phyloP scores from a whole-genome alignment of 2,329 filamentous ascomycete genomes.

The Alternaria sp. region DNA sequence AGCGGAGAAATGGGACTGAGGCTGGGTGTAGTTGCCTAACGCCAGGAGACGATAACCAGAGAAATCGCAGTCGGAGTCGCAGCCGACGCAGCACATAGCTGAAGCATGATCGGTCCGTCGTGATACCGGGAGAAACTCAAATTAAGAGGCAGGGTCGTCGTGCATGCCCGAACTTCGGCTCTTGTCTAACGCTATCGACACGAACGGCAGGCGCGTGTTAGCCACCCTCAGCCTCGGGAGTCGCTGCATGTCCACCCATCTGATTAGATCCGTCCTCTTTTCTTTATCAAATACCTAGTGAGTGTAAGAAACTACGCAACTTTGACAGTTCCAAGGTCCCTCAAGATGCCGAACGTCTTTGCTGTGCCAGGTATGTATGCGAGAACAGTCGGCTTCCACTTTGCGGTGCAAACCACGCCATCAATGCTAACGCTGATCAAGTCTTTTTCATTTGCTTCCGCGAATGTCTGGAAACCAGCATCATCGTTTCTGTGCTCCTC shows the following conservation, averaged over 20 bases:
- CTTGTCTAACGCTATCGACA: slow-evolving; percentile 8
- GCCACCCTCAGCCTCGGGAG: not conserved
- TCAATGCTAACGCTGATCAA: slow-evolving; percentile 20
- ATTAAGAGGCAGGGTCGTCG: slow-evolving; percentile 5
- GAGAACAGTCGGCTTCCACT: not conserved
- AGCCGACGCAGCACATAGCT: not conserved
- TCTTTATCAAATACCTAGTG: slow-evolving; percentile 11
- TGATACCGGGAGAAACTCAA: slow-evolving; percentile 6
- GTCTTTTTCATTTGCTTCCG: slow-evolving; percentile 92
- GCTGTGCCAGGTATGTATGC: slow-evolving; percentile 65
- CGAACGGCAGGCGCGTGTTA: not conserved
- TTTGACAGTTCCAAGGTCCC: not conserved
- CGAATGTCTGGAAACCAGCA: slow-evolving; percentile 80
- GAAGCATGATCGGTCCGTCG: slow-evolving; percentile 9
- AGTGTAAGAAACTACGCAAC: not conserved
- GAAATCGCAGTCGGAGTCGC: not conserved
- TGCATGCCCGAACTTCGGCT: slow-evolving; percentile 19
- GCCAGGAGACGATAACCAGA: not conserved
- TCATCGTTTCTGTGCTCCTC: slow-evolving; percentile 86
- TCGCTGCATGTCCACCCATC: slow-evolving; percentile 12
- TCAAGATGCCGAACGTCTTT: slow-evolving; percentile 70
- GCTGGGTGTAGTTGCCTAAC: not conserved
- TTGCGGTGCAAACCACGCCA: not conserved
- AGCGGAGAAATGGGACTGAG: not conserved
- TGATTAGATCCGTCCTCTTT: slow-evolving; percentile 29